Evolutionary conservation across 1,284 basidiomycete genomes (phyloP).

Genomic region (Moniliophthora roreri): DNA sequence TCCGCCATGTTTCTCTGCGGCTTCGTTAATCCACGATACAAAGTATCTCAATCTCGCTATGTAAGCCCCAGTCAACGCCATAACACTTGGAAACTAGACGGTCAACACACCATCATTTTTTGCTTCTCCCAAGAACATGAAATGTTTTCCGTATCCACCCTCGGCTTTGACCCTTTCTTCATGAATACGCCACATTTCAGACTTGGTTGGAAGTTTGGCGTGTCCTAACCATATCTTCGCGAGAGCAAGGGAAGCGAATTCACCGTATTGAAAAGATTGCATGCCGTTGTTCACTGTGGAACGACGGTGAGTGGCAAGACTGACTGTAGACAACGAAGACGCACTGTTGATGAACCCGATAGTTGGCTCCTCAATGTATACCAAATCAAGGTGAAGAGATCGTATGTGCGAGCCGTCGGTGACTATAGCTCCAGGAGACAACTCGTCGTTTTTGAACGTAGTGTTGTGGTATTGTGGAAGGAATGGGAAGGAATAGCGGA

Average conservation of each 20-base stretch:
- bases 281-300: constrained; percentile 37
- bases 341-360: constrained; percentile 39
- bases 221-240: constrained; percentile 36
- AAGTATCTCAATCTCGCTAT: constrained; percentile 28
- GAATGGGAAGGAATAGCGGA: constrained; percentile 48
- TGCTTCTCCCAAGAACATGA: constrained; percentile 31
- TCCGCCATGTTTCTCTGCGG: constrained; percentile 33
- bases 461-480: constrained; percentile 41
- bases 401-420: constrained; percentile 44
- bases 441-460: constrained; percentile 18
- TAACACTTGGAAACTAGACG: too few species aligned
- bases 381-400: constrained; percentile 42
- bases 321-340: constrained; percentile 10
- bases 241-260: constrained; percentile 34
- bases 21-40: constrained; percentile 32
- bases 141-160: constrained; percentile 35
- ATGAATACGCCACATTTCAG: constrained; percentile 31
- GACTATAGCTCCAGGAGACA: constrained; percentile 27
- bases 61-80: not conserved
- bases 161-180: constrained; percentile 22
- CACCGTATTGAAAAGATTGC: constrained; percentile 37
- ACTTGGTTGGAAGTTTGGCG: constrained; percentile 30
- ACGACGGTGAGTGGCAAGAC: not conserved
- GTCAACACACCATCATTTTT: constrained; percentile 22
- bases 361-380: constrained; percentile 50